These are phyloP conservation scores for Periconia macrospinosa DNA, from an alignment of 2,329 filamentous ascomycete species.

Conservation along the genomic window DNA sequence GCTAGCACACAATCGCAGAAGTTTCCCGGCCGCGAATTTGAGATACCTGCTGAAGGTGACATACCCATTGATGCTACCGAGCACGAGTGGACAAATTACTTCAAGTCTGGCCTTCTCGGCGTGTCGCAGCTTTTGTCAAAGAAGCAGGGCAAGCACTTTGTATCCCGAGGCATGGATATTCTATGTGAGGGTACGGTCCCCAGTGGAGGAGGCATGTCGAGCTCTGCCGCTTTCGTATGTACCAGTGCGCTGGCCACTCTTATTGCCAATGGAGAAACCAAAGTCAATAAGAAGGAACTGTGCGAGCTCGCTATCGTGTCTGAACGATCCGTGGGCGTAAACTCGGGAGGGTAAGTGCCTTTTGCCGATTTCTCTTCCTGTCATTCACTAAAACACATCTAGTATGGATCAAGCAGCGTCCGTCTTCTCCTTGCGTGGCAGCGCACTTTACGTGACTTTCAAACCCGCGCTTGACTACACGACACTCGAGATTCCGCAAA, in stretches of 20 bases:
- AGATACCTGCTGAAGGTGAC: conserved; percentile 62
- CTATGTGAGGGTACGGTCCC: conserved; percentile 91
- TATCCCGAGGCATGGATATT: conserved; percentile 78
- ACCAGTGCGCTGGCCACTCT: conserved; percentile 87
- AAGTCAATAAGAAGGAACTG: conserved; percentile 87
- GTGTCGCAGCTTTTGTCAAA: conserved; percentile 74
- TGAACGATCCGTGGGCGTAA: conserved; percentile 91
- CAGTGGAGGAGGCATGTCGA: conserved; percentile 87
- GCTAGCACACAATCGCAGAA: conserved; percentile 76
- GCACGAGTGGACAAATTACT: conserved; percentile 98
- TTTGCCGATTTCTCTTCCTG: no score
- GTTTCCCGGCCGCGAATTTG: conserved; percentile 76
- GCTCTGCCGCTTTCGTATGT: conserved; percentile 91
- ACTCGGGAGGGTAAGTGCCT: conserved; percentile 77
- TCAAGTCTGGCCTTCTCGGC: conserved; percentile 86
- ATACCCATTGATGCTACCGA: conserved; percentile 74
- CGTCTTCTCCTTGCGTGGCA: conserved; percentile 84
- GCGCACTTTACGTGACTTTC: conserved; percentile 89
- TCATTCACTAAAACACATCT: conserved; percentile 22
- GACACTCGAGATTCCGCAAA: conserved; percentile 79
- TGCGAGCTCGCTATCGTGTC: conserved; percentile 93
- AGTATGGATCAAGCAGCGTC: conserved; percentile 98
- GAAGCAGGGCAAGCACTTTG: conserved; percentile 65
- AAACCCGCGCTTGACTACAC: conserved; percentile 74
- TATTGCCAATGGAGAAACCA: conserved; percentile 75